Evolutionary conservation across 441 rosid genomes (phyloP).

Genomic region (Euphorbia schlechtendalii): DNA sequence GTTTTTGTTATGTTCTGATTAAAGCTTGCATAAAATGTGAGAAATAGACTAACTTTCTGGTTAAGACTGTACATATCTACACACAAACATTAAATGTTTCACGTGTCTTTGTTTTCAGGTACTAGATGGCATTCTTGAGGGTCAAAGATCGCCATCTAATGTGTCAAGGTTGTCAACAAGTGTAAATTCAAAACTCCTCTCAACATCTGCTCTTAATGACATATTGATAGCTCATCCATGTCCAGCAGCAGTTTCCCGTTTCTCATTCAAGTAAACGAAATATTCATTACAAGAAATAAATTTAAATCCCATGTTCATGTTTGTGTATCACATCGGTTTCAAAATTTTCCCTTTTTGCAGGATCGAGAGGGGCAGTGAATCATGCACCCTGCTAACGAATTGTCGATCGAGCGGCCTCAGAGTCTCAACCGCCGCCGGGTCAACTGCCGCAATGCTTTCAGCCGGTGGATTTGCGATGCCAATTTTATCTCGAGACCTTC

Average conservation of each 20-base stretch:
- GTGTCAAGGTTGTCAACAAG: conserved; percentile 51
- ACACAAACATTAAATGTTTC: too few relatives aligned
- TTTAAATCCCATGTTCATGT: neutral
- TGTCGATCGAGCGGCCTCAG: conserved; percentile 88
- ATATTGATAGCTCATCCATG: conserved; percentile 71
- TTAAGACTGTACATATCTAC: too few relatives aligned
- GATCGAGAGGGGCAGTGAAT: conserved; percentile 39
- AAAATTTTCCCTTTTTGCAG: conserved; percentile 26
- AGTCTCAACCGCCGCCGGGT: conserved; percentile 83
- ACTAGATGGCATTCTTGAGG: conserved; percentile 60
- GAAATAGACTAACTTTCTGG: too few relatives aligned
- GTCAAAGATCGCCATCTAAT: conserved; percentile 39
- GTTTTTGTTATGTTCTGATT: too few relatives aligned
- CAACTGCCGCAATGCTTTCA: conserved; percentile 86
- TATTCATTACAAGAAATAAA: neutral
- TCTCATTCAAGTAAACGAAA: conserved; percentile 65
- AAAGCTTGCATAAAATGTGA: too few relatives aligned
- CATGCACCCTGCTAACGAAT: conserved; percentile 40
- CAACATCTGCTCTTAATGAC: conserved; percentile 69
- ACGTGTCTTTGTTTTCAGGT: too few relatives aligned
- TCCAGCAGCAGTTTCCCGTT: conserved; percentile 77
- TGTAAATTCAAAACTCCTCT: conserved; percentile 50
- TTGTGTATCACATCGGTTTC: neutral
- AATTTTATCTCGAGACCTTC: conserved; percentile 56
- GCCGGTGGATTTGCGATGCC: conserved; percentile 83